Evolutionary conservation across 371 early-diverging fungal species (phyloP).

Genomic region (Smittium culicis): DNA sequence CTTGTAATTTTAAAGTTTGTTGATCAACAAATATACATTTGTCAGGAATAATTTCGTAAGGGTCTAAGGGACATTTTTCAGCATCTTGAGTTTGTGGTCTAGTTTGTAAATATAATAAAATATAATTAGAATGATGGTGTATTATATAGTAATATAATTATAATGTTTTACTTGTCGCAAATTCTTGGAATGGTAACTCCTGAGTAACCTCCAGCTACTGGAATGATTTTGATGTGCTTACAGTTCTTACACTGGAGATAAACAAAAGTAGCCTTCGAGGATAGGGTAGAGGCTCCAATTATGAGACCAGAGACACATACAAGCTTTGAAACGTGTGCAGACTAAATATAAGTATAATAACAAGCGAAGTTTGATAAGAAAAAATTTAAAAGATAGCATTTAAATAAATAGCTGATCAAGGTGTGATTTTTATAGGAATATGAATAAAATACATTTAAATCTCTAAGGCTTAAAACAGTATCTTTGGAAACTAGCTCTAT

Average conservation of each 20-base stretch:
- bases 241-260: conserved; percentile 80
- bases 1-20: conserved; percentile 97
- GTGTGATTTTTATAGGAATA: too few species aligned
- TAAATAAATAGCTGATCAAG: too few species aligned
- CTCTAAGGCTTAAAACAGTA: conserved; percentile 69
- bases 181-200: conserved; percentile 68
- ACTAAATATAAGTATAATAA: conserved; percentile 12
- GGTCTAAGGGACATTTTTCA: conserved; percentile 76
- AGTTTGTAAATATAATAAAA: conserved; percentile 1
- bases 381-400: too few species aligned
- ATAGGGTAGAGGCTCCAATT: conserved; percentile 82
- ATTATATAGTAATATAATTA: too few species aligned
- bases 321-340: conserved; percentile 81
- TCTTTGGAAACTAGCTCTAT: conserved; percentile 71
- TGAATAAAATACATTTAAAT: conserved; percentile 47
- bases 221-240: conserved; percentile 57
- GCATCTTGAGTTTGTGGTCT: conserved; percentile 22
- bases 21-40: conserved; percentile 94
- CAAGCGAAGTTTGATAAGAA: too few species aligned
- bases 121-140: not conserved
- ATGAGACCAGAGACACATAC: conserved; percentile 95
- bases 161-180: conserved; percentile 45
- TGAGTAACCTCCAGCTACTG: conserved; percentile 76
- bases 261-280: conserved; percentile 75
- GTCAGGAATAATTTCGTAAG: conserved; percentile 90